Base-by-base conservation (phyloP, 2,329 filamentous ascomycete species). In the Dactylonectria estremocensis region DNA sequence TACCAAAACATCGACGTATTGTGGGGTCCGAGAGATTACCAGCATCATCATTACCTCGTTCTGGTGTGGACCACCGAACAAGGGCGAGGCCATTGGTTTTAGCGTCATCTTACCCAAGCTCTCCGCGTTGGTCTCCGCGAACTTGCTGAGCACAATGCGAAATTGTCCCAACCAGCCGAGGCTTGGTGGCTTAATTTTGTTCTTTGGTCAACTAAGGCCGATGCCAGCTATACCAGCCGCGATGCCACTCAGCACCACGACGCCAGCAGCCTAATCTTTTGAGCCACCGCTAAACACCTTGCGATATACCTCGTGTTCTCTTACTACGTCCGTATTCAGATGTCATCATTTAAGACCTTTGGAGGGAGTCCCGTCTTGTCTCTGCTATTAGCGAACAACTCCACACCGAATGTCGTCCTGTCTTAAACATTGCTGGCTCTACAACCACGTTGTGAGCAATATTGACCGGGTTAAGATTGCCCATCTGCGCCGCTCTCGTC, bases 1-100 rank as follows among this genome's bases (percentile, higher is more conserved):
- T 61, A 49, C 54, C 65, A 50, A 48, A 70, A 50, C 61, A 52
- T 56, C 65, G 56, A 68, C 49, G 62, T 43, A 37, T 43, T 59
- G 72, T 69, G 69, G 74, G 52, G 68, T 72, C 53, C n/a, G 35
- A 68, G 71, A 74, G 65, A 74, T 71, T 74, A 53, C 63, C 67
- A 70, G 62, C 54, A 64, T 59, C 70, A 54, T 62, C 58, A 53
- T 40, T 40, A 24, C 18, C 66, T 59, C 40, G 18, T 66, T 68
- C 62, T 16, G 66, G 62, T 53, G 53, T 68, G 63, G 66, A 60
- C 72, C 72, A 68, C 63, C 66, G 63, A 72, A 66, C 69, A 67
- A 72, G 56, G 56, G 49, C 66, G 59, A 66, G 64, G 55, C 70
- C 63, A 69, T 69, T n/a, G 31, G 48, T 61, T 46, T 73, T 75